These are phyloP conservation scores for Arabidopsis arenosa DNA, from an alignment of 345 rosid genomes.

Conservation along the genomic window DNA sequence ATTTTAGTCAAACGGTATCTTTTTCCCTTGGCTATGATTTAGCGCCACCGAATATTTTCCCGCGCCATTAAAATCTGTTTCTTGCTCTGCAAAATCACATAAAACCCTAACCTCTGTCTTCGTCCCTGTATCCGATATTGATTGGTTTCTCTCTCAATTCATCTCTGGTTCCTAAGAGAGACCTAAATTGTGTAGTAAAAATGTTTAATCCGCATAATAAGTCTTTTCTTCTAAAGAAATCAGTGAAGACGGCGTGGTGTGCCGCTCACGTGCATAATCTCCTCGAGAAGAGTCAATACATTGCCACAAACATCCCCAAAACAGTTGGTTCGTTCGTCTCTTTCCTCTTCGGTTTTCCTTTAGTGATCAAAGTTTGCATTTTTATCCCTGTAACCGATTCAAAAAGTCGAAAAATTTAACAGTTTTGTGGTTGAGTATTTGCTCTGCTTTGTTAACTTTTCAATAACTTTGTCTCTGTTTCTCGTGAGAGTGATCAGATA, in stretches of 20 bases:
- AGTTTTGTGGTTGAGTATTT: no score
- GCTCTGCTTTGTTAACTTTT: no score
- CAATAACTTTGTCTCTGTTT: no score
- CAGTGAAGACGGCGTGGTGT: conserved; percentile 81
- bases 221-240: conserved; percentile 66
- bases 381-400: no score
- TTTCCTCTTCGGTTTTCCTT: background rate
- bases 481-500: no score
- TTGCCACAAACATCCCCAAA: conserved; percentile 66
- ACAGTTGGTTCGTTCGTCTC: conserved; percentile 63
- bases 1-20: no score
- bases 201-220: conserved; percentile 49
- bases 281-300: conserved; percentile 77
- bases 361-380: background rate
- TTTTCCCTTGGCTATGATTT: no score
- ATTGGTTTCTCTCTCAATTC: background rate
- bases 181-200: conserved; percentile 3
- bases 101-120: background rate
- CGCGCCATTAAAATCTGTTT: background rate
- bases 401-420: no score
- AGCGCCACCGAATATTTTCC: background rate
- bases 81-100: background rate
- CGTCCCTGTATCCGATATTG: background rate
- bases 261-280: conserved; percentile 85
- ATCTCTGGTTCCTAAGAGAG: no score